Evolutionary conservation across 345 rosid species (phyloP).

Genomic region (Eucalyptus sideroxylon): DNA sequence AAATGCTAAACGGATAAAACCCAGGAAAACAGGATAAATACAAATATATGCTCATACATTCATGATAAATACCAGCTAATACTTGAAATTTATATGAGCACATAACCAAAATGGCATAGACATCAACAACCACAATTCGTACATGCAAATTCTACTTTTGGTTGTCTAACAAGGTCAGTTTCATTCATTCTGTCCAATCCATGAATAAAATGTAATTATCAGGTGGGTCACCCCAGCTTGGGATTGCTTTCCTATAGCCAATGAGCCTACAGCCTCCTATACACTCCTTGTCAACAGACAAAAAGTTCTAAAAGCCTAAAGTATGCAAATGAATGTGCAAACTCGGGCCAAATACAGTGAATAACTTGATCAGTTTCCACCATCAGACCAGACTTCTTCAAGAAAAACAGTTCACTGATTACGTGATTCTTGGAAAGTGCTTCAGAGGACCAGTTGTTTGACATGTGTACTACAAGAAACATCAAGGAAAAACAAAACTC

Average conservation of each 20-base stretch:
- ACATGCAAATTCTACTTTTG: not conserved
- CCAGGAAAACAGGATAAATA: not conserved
- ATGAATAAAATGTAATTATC: not conserved
- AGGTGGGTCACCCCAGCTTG: not conserved
- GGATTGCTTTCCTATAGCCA: not conserved
- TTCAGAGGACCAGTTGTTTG: not conserved
- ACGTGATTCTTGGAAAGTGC: not conserved
- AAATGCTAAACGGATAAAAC: not conserved
- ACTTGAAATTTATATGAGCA: not conserved
- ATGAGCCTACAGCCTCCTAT: not conserved
- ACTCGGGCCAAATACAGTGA: not conserved
- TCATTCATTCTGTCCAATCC: not conserved
- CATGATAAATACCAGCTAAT: not conserved
- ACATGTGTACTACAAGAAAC: not conserved
- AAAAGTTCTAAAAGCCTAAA: not conserved
- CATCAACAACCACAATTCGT: not conserved
- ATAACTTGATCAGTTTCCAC: not conserved
- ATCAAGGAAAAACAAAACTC: not conserved
- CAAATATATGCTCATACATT: not conserved
- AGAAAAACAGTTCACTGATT: not conserved
- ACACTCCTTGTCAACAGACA: not conserved
- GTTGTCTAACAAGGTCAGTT: not conserved
- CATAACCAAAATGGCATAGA: not conserved
- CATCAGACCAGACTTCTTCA: not conserved
- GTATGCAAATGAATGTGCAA: not conserved